A percentile compares a stretch with the other conserved stretches of the same genome.
Conservation (phyloP, 352 stramenopile species). For the Phytophthora megakarya region DNA sequence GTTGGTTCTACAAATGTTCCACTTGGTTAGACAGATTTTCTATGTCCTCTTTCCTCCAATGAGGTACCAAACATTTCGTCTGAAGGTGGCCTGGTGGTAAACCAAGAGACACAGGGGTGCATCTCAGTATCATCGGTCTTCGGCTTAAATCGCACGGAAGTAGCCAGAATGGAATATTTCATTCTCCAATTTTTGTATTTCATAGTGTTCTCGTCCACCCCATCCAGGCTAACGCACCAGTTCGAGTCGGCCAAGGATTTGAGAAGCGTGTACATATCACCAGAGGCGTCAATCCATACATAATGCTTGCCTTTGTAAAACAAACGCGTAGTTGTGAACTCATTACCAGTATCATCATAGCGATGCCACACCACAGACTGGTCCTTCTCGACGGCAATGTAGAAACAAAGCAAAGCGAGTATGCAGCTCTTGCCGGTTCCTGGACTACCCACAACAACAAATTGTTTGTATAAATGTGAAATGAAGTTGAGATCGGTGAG, state of each 20-base stretch:
- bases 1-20: too few species aligned
- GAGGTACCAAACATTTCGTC: too few species aligned
- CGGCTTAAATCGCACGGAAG: neutral
- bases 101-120: too few species aligned
- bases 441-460: slow-evolving; percentile 18
- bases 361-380: slow-evolving; percentile 5
- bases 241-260: neutral
- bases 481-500: neutral
- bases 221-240: slow-evolving; percentile 24
- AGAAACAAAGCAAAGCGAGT: slow-evolving; percentile 15
- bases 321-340: neutral
- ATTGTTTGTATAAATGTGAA: slow-evolving; percentile 6
- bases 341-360: neutral
- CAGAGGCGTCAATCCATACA: neutral
- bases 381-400: neutral
- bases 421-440: slow-evolving; percentile 24
- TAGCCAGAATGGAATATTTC: slow-evolving; percentile 8
- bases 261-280: neutral
- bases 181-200: neutral
- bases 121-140: too few species aligned
- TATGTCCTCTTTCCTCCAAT: too few species aligned
- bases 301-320: slow-evolving; percentile 16
- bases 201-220: neutral
- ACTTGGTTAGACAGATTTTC: too few species aligned
- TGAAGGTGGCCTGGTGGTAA: too few species aligned